phyloP scores from a whole-genome alignment of 2,329 filamentous ascomycete genomes.

The Metarhizium robertsii region DNA sequence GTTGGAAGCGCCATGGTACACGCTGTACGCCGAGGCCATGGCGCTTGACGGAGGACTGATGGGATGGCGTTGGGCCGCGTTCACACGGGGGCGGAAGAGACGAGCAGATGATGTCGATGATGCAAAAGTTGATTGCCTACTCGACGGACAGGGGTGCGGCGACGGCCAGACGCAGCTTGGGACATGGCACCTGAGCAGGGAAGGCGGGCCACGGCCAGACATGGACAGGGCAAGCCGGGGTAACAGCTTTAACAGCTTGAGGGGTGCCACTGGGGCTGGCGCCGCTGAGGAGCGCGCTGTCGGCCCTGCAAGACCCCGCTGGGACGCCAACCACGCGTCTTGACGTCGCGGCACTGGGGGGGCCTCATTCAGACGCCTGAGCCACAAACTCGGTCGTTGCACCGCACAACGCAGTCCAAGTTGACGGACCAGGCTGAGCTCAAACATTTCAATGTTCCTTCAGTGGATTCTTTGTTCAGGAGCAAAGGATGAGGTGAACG shows the following conservation, averaged over 20 bases:
- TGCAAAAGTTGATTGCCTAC: not conserved
- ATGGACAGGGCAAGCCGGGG: not conserved
- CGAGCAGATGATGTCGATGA: conserved; percentile 1
- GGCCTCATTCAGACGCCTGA: not conserved
- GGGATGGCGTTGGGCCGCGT: conserved; percentile 14
- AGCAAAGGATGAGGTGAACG: not conserved
- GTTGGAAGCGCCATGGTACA: conserved; percentile 24
- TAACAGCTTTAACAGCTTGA: not conserved
- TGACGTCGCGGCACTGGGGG: too few species aligned
- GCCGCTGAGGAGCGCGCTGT: not conserved
- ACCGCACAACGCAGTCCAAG: not conserved
- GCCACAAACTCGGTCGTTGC: not conserved
- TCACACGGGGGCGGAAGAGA: conserved; percentile 13
- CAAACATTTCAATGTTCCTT: not conserved
- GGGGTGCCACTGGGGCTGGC: not conserved
- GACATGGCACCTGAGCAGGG: too few species aligned
- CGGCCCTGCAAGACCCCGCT: not conserved
- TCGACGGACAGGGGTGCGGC: not conserved
- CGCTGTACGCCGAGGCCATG: conserved; percentile 31
- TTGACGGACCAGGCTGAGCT: not conserved
- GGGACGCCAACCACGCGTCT: not conserved
- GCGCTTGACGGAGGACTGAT: conserved; percentile 17
- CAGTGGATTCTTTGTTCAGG: not conserved
- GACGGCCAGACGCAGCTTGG: not conserved
- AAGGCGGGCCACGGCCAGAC: not conserved